These are phyloP conservation scores for Trichosporon sp. DNA, from an alignment of 1,284 basidiomycete species.

Conservation along the genomic window DNA sequence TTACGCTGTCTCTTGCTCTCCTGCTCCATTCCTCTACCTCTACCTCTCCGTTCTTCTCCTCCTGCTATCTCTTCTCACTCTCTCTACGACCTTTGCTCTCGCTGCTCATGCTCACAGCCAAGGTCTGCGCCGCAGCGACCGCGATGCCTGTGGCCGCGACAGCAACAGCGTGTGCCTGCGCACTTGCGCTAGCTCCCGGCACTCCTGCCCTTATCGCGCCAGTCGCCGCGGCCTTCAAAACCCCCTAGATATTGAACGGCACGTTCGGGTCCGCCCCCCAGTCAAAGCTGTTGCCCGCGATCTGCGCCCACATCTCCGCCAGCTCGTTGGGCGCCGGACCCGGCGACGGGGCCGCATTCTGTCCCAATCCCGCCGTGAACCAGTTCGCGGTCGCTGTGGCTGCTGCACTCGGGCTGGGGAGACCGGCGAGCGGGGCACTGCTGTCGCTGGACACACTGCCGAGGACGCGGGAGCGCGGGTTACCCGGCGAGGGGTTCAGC, in stretches of 20 bases:
- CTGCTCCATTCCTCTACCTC: not conserved
- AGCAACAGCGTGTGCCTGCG: no score
- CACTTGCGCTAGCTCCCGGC: no score
- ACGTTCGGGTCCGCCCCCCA: conserved; percentile 54
- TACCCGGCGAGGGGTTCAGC: conserved; percentile 10
- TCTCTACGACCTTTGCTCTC: not conserved
- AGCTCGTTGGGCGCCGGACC: conserved; percentile 28
- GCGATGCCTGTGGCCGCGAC: no score
- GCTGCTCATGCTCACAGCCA: no score
- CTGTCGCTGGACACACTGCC: not conserved
- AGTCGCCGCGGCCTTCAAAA: no score
- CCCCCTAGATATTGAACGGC: conserved; percentile 49
- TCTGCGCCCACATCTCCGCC: conserved; percentile 51
- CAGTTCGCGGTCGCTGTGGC: conserved; percentile 16
- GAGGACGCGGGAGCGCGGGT: conserved; percentile 19
- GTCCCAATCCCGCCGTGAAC: conserved; percentile 28
- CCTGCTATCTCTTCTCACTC: not conserved
- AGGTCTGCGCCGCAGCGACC: no score
- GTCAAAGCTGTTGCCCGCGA: conserved; percentile 49
- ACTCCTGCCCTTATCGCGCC: not conserved
- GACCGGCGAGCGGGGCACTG: conserved; percentile 14
- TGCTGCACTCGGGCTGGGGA: conserved; percentile 14
- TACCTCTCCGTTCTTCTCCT: conserved; percentile 12
- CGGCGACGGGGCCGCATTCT: conserved; percentile 19
- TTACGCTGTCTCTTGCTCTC: not conserved